Evolutionary conservation across 192 early-diverging fungal species (phyloP), one percentile per base, ranked within the genome.

Genomic region (Podila clonocystis): DNA sequence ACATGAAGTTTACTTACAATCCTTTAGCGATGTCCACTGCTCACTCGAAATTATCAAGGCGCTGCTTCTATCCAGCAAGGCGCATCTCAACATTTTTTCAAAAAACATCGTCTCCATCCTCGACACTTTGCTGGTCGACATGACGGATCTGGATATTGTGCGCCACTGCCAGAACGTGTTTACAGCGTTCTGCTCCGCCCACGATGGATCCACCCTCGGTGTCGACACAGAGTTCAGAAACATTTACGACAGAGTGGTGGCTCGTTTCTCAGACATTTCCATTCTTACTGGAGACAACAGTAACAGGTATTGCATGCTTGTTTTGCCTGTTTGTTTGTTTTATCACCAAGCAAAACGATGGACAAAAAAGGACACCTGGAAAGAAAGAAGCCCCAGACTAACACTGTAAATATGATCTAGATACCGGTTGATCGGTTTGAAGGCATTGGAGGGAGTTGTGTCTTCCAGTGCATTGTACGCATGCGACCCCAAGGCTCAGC

Each of bases 1-100:
- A 36, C 34, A 36, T 36, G 34, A 12, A 3, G 41, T 45, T 4
- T 45, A 50, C 30, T 45, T 49, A 55, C n/a, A 36, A 57, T 50
- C 28, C 30, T 38, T 17, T 33, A 69, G 93, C 19, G 85, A 91
- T 74, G 87, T 88, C 48, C 85, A 82, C 41, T 89, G 96, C 9
- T 91, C 91, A 6, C 80, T 98, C 63, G 84, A 87, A 58, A 95
- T 98, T 60, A 84, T 94, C 48, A 89, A 94, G 60, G 86, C 90
- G 3, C 87, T 98, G 48, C 75, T 98, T 48, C 73, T 82, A 34
- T 82, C 88, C 17, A 96, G 96, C 83, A 89, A 89, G 41, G 76
- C 88, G 41, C 90, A 97, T 66, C 84, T 96, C 41, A 92, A 93
- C 72, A 87, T 97, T 33, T 96, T 98, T 78, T 93, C 93, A 34